Evolutionary conservation across 345 rosid genomes (phyloP).

Genomic region (Citrus glauca): DNA sequence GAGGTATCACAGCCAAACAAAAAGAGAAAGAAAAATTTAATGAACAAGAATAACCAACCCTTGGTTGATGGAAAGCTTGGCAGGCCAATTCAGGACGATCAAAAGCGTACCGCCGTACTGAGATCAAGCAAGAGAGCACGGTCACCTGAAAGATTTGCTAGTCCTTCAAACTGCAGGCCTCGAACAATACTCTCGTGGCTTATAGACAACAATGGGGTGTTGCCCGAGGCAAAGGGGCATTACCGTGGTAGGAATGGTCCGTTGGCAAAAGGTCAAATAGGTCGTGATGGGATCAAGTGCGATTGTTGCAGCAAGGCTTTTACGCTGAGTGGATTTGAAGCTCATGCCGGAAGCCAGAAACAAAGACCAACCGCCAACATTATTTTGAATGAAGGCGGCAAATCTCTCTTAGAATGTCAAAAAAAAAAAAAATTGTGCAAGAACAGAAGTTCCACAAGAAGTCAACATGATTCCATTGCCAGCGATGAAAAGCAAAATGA

Average conservation of each 20-base stretch:
- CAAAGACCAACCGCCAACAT: slow-evolving; percentile 27
- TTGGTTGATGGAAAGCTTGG: background rate
- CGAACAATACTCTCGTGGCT: slow-evolving; percentile 31
- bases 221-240: slow-evolving; percentile 27
- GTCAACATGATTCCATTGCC: background rate
- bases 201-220: slow-evolving; percentile 34
- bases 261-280: slow-evolving; percentile 34
- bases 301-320: slow-evolving; percentile 27
- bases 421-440: slow-evolving; percentile 12
- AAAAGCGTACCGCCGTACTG: background rate
- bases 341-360: slow-evolving; percentile 17
- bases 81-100: background rate
- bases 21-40: background rate
- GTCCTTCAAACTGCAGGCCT: slow-evolving; percentile 9
- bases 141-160: background rate
- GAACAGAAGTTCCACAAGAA: slow-evolving; percentile 6
- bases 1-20: background rate
- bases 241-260: slow-evolving; percentile 15
- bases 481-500: slow-evolving; percentile 8
- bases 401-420: slow-evolving; percentile 47
- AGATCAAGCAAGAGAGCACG: slow-evolving; percentile 12
- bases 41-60: background rate
- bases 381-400: slow-evolving; percentile 28
- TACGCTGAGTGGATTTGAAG: slow-evolving; percentile 19
- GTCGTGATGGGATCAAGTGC: slow-evolving; percentile 40